A percentile compares a stretch with the other conserved stretches of the same genome.
phyloP scores from a whole-genome alignment of 371 early-diverging fungal genomes.

The Mortierella sp. region DNA sequence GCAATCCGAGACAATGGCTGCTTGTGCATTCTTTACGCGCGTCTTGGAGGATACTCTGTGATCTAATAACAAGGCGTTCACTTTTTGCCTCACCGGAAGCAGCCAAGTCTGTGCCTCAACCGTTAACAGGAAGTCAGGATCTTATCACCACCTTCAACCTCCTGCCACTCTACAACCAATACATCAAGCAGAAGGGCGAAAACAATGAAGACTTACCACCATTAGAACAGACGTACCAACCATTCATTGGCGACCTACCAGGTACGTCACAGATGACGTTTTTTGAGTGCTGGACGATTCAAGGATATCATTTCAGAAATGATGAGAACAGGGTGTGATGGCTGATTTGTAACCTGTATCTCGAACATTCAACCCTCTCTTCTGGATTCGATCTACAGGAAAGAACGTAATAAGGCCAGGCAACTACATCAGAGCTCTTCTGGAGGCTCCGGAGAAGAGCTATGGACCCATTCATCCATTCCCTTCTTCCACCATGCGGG shows the following conservation, averaged over 20 bases:
- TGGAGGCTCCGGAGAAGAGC: conserved; percentile 48
- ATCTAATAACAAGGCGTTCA: no score
- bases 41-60: no score
- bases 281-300: no score
- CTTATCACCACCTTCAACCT: conserved; percentile 65
- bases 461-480: conserved; percentile 47
- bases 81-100: conserved; percentile 5
- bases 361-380: background rate
- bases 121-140: conserved; percentile 67
- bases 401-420: conserved; percentile 51
- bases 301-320: no score
- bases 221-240: conserved; percentile 58
- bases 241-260: conserved; percentile 66
- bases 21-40: no score
- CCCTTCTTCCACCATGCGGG: conserved; percentile 53
- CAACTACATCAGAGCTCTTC: conserved; percentile 37
- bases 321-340: no score
- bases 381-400: conserved; percentile 19
- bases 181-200: conserved; percentile 62
- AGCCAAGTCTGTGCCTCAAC: conserved; percentile 41
- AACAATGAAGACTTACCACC: conserved; percentile 51
- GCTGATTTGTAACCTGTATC: no score
- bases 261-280: conserved; percentile 52
- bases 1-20: no score
- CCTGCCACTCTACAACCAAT: conserved; percentile 65